Evolutionary conservation across 495 filamentous ascomycete genomes (phyloP).

Genomic region (Hypoxylon rickii): DNA sequence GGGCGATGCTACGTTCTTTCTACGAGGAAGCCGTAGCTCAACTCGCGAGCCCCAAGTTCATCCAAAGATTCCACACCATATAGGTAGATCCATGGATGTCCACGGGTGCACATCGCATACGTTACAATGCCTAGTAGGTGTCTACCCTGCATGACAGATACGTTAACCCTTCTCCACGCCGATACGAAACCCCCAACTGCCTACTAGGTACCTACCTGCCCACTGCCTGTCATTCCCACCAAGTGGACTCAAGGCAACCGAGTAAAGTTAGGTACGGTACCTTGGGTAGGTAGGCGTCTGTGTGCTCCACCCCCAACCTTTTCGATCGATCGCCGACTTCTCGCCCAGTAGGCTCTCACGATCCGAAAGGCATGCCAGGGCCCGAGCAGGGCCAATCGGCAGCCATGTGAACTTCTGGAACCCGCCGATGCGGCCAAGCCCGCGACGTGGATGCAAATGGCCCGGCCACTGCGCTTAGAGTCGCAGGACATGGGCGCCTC

Average conservation of each 20-base stretch:
- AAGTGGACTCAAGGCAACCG: conserved; percentile 12
- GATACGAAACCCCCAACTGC: conserved; percentile 23
- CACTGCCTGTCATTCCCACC: conserved; percentile 19
- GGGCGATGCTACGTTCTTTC: conserved; percentile 21
- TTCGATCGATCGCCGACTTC: conserved; percentile 31
- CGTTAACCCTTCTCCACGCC: not conserved
- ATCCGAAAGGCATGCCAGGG: conserved; percentile 15
- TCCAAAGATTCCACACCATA: conserved; percentile 23
- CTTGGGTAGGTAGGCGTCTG: not conserved
- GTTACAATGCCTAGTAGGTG: too few relatives aligned
- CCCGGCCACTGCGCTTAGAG: conserved; percentile 21
- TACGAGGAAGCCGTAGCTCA: conserved; percentile 20
- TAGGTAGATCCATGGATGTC: too few relatives aligned
- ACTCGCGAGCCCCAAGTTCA: conserved; percentile 28
- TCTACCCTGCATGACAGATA: conserved; percentile 1
- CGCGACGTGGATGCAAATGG: conserved; percentile 26
- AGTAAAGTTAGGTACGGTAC: too few relatives aligned
- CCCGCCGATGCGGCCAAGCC: conserved; percentile 37
- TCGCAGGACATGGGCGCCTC: conserved; percentile 24
- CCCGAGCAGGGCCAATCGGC: conserved; percentile 28
- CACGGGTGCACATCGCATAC: not conserved
- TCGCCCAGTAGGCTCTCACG: conserved; percentile 26
- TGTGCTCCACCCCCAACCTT: conserved; percentile 20
- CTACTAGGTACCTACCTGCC: not conserved
- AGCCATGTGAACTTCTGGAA: conserved; percentile 31